phyloP scores from a whole-genome alignment of 257 asterid genomes.

The Plantago major region DNA sequence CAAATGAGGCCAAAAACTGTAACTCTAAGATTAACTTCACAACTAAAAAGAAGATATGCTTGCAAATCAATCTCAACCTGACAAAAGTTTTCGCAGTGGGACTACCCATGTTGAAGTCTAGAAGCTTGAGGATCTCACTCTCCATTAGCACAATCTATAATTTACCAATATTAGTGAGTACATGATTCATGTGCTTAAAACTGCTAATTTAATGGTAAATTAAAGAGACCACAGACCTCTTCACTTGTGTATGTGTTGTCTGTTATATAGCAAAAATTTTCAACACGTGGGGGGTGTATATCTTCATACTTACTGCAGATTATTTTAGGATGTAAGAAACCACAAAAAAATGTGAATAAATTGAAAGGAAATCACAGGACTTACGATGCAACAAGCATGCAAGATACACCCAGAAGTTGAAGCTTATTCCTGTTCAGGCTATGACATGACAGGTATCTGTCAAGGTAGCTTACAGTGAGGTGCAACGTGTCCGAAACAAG shows the following conservation, averaged over 20 bases:
- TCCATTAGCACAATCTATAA: constrained; percentile 67
- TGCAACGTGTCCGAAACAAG: constrained; percentile 71
- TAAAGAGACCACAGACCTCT: constrained; percentile 47
- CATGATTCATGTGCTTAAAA: constrained; percentile 3
- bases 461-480: constrained; percentile 63
- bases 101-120: constrained; percentile 55
- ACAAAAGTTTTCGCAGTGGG: constrained; percentile 78
- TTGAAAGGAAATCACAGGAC: constrained; percentile 17
- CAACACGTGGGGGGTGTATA: constrained; percentile 65
- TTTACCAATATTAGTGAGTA: background rate
- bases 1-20: background rate
- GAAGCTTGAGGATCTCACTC: constrained; percentile 51
- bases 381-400: constrained; percentile 95
- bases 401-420: constrained; percentile 89
- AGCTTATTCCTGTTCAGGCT: constrained; percentile 50
- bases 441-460: constrained; percentile 63
- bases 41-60: background rate
- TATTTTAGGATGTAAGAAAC: constrained; percentile 18
- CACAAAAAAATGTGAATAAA: constrained; percentile 6
- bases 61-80: constrained; percentile 37
- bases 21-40: background rate
- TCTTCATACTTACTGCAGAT: constrained; percentile 82
- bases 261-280: constrained; percentile 80
- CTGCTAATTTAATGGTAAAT: constrained; percentile 3
- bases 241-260: constrained; percentile 75